These are phyloP conservation scores for Colletotrichum lupini DNA, from an alignment of 2,329 filamentous ascomycete genomes.

Conservation along the genomic window DNA sequence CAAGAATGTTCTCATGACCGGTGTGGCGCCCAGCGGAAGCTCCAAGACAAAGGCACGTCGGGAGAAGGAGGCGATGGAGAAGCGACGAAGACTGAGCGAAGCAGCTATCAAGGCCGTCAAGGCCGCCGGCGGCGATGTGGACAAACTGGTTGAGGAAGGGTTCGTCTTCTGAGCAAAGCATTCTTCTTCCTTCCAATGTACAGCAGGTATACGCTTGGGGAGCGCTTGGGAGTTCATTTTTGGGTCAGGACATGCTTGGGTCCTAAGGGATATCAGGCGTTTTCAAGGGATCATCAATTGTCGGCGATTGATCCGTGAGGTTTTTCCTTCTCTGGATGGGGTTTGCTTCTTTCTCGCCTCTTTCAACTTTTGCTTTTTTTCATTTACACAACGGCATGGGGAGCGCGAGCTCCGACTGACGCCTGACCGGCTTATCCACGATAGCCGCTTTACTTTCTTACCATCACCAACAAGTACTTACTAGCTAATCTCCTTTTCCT, in stretches of 20 bases:
- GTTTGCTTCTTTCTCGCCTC: neutral
- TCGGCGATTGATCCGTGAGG: constrained; percentile 1
- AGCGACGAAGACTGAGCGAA: constrained; percentile 74
- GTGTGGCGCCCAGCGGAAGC: constrained; percentile 90
- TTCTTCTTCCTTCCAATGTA: neutral
- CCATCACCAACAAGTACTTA: neutral
- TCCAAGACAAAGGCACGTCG: constrained; percentile 94
- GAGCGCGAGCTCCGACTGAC: constrained; percentile 16
- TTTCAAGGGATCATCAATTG: constrained; percentile 14
- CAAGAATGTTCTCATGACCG: constrained; percentile 81
- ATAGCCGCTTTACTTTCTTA: neutral
- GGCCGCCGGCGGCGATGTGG: constrained; percentile 76
- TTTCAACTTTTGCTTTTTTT: neutral
- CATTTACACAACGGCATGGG: constrained; percentile 10
- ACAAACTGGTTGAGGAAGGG: constrained; percentile 62
- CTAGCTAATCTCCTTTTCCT: constrained; percentile 24
- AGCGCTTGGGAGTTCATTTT: constrained; percentile 20
- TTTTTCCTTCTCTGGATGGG: neutral
- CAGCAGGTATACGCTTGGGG: neutral
- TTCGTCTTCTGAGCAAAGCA: constrained; percentile 51
- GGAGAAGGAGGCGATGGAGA: constrained; percentile 88
- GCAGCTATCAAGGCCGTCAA: constrained; percentile 75
- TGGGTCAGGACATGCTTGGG: constrained; percentile 7
- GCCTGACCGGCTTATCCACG: neutral
- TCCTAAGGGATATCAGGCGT: constrained; percentile 17